phyloP scores from a whole-genome alignment of 1,139 yeast species.

The Petasospora fabianii region DNA sequence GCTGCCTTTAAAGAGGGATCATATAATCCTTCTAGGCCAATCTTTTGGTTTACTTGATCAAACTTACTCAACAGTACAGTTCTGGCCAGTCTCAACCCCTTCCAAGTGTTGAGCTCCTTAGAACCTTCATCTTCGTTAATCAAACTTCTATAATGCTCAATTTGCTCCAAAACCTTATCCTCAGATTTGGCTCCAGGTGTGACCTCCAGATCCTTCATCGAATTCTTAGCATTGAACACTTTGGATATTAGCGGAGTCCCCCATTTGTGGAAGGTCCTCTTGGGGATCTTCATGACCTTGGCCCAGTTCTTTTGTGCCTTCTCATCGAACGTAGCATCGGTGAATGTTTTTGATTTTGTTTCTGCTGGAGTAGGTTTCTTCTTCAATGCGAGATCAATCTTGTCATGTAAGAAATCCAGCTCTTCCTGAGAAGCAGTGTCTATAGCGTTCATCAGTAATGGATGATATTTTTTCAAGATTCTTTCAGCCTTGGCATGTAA shows the following conservation, averaged over 20 bases:
- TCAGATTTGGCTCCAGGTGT: background rate
- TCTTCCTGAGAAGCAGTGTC: too few relatives aligned
- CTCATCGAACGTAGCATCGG: too few relatives aligned
- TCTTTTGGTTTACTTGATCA: constrained; percentile 18
- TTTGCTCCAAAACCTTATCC: background rate
- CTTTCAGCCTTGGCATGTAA: background rate
- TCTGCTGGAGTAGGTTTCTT: too few relatives aligned
- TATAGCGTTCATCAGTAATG: too few relatives aligned
- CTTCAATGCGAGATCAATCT: too few relatives aligned
- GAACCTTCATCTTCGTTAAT: constrained; percentile 1
- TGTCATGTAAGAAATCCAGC: too few relatives aligned
- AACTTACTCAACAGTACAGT: constrained; percentile 18
- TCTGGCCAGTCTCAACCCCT: constrained; percentile 22
- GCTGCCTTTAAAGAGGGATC: constrained; percentile 17
- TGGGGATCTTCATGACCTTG: too few relatives aligned
- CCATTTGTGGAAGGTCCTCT: too few relatives aligned
- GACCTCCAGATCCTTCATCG: background rate
- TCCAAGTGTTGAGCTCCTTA: constrained; percentile 23
- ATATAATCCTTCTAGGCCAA: constrained; percentile 24
- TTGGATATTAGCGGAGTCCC: background rate
- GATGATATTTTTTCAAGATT: constrained; percentile 2
- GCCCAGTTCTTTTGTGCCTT: too few relatives aligned
- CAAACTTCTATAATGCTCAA: constrained; percentile 8
- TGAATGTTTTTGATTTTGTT: too few relatives aligned
- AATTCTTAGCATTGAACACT: background rate